phyloP scores from a whole-genome alignment of 2,329 filamentous ascomycete genomes.

The Pyricularia sp. region DNA sequence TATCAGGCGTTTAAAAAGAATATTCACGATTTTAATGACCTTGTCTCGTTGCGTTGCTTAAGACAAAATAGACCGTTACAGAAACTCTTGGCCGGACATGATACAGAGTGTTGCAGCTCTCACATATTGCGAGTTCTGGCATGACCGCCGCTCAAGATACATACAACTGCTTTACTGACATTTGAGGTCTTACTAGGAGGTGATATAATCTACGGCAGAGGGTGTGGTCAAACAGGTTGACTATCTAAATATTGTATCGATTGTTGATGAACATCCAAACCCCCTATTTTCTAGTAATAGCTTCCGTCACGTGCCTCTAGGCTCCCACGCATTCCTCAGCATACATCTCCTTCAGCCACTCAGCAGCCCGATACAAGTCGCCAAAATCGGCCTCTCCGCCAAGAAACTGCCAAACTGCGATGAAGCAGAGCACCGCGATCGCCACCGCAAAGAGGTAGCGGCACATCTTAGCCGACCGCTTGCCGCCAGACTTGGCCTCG shows the following conservation, averaged over 20 bases:
- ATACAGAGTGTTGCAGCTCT: background rate
- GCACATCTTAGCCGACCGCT: background rate
- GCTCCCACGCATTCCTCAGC: background rate
- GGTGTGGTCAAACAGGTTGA: too few species aligned
- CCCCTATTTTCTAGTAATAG: background rate
- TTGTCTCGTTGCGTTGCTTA: background rate
- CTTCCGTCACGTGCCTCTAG: background rate
- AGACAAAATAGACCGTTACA: background rate
- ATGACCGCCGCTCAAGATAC: background rate
- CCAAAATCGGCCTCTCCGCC: background rate
- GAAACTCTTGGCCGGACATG: background rate
- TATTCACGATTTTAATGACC: conserved; percentile 5
- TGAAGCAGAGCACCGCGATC: background rate
- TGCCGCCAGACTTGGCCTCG: background rate
- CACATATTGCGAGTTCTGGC: background rate
- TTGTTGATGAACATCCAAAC: background rate
- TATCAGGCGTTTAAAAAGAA: conserved; percentile 4
- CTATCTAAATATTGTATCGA: background rate
- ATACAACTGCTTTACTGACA: background rate
- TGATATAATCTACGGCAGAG: background rate
- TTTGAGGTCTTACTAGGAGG: background rate
- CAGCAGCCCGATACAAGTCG: background rate
- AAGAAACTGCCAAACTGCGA: background rate
- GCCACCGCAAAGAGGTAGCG: background rate
- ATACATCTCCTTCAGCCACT: background rate